Conservation (phyloP, 148 eudicot species). For the Euryodendron excelsum region DNA sequence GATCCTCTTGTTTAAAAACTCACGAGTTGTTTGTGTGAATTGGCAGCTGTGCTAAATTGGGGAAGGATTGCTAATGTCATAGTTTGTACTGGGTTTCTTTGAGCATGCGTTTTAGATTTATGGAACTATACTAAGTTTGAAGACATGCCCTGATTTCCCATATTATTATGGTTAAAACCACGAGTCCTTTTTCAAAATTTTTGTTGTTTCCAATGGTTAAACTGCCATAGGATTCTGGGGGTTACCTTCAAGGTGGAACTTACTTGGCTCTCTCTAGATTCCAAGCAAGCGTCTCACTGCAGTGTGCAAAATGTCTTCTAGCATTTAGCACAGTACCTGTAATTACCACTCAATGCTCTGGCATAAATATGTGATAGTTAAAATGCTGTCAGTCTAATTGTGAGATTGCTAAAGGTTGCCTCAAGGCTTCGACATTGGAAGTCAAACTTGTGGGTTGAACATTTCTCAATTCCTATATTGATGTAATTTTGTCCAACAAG, state of each 20-base stretch:
- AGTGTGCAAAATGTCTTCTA: neutral
- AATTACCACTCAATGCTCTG: neutral
- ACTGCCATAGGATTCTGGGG: neutral
- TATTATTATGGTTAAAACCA: neutral
- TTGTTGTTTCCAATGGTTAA: neutral
- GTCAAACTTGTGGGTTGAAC: neutral
- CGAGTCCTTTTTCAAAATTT: neutral
- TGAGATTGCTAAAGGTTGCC: conserved; percentile 3
- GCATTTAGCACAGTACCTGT: neutral
- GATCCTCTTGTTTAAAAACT: too few relatives aligned
- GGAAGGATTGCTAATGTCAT: too few relatives aligned
- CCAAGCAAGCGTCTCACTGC: neutral
- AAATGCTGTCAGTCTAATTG: neutral
- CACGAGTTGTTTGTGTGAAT: too few relatives aligned
- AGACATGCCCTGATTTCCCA: neutral
- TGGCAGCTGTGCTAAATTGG: too few relatives aligned
- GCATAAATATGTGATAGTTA: neutral
- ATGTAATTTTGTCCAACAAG: neutral
- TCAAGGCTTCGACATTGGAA: conserved; percentile 5
- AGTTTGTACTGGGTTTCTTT: too few relatives aligned
- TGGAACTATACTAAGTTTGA: too few relatives aligned
- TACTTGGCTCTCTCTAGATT: neutral
- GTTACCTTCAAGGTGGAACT: neutral
- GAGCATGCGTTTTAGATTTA: too few relatives aligned
- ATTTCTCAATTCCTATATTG: neutral